A percentile compares a stretch with the other conserved stretches of the same genome.
phyloP scores from a whole-genome alignment of 2,329 filamentous ascomycete genomes.

The Hypoxylon rubiginosum region DNA sequence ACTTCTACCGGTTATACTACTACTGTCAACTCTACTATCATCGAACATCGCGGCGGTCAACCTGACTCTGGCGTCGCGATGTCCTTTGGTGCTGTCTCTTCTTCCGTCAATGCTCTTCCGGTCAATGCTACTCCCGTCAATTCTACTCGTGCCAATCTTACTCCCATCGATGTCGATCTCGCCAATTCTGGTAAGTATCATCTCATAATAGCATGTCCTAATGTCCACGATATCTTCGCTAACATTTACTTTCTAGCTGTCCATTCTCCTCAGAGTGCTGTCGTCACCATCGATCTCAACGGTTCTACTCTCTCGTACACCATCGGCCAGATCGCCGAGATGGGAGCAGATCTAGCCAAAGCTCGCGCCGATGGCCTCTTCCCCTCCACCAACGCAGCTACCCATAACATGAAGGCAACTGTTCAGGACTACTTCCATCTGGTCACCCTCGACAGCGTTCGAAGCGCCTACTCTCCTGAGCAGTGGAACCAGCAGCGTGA shows the following conservation, averaged over 20 bases:
- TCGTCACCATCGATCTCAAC: not conserved
- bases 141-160: too few relatives aligned
- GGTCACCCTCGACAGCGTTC: conserved; percentile 47
- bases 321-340: conserved; percentile 44
- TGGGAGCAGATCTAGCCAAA: conserved; percentile 49
- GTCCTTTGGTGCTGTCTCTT: not conserved
- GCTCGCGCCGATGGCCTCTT: conserved; percentile 53
- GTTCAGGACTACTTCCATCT: conserved; percentile 53
- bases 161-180: too few relatives aligned
- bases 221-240: not conserved
- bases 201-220: not conserved
- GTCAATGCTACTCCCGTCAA: too few relatives aligned
- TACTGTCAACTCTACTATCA: not conserved
- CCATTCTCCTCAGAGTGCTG: not conserved
- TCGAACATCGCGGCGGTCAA: not conserved
- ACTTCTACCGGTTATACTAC: too few relatives aligned
- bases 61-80: conserved; percentile 19
- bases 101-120: too few relatives aligned
- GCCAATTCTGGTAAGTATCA: conserved; percentile 14
- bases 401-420: conserved; percentile 45
- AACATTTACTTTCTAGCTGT: conserved; percentile 10
- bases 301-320: conserved; percentile 2
- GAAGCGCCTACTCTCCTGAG: conserved; percentile 36
- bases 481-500: conserved; percentile 35
- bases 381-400: conserved; percentile 50